Evolutionary conservation across 495 filamentous ascomycete genomes (phyloP), one percentile per base, ranked within the genome.

Genomic region (Aspergillus kassunensis): DNA sequence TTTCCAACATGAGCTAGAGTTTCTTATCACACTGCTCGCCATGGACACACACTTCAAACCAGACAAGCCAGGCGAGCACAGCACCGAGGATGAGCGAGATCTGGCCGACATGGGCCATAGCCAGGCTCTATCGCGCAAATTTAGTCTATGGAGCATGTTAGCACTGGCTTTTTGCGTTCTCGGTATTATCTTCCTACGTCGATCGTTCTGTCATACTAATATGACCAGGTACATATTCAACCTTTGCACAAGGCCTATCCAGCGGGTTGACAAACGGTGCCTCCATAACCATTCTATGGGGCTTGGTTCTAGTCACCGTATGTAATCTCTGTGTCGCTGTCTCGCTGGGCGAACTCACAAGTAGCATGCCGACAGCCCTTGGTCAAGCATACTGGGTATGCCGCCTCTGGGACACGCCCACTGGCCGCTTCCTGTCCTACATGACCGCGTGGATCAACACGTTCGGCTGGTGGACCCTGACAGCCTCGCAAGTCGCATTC

Each of bases 381-480:
- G 73, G 73, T 3, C 73, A 75, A 47, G 71, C 71, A 0, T 76
- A 74, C 30, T 74, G 71, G 72, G 62, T 72, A 13, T 65, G 62
- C 36, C 66, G 71, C n/a, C 60, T 76, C 7, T 71, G 67, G 66
- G 56, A 67, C 16, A 63, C 62, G 4, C 63, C 53, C 0, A 53
- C 44, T 10, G 73, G 70, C 1, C 65, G 72, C 0, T 76, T 73
- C 16, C 48, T 61, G 8, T 73, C 70, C 3, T 76, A 76, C 53
- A 71, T 74, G 60, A 73, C 70, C 53, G 73, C 73, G 0, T 74
- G 73, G 73, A 73, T 76, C 55, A 74, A 76, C 53, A 72, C 68
- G 9, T 76, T 74, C 50, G 71, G 73, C 5, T 76, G 73, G 73
- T 76, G 73, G 73, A 74, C 73, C 6, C 54, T 76, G 16, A 68